A percentile compares a stretch with the other conserved stretches of the same genome.
These are phyloP conservation scores for Pseudofabraea citricarpa DNA, from an alignment of 2,329 filamentous ascomycete species.

Conservation along the genomic window DNA sequence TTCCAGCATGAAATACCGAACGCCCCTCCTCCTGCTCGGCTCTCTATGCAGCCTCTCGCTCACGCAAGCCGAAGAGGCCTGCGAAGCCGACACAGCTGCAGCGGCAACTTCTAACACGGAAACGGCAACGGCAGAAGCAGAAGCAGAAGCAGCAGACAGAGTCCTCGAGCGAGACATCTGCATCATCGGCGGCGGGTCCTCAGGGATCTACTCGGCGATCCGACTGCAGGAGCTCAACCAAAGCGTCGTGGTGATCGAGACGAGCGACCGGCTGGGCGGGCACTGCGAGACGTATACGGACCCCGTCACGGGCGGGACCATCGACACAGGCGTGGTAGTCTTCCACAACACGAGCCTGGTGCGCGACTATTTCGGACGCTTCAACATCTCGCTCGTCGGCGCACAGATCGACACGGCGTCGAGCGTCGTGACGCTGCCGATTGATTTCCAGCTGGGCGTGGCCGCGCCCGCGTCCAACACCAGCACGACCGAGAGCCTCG, in stretches of 20 bases:
- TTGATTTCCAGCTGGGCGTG: conserved; percentile 5
- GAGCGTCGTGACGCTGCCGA: not conserved
- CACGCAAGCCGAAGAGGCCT: too few species aligned
- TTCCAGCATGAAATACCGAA: too few species aligned
- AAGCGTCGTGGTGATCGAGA: conserved; percentile 35
- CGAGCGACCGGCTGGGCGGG: conserved; percentile 36
- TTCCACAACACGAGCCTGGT: conserved; percentile 7
- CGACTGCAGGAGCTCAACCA: conserved; percentile 31
- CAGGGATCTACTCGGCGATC: conserved; percentile 36
- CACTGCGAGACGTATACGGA: conserved; percentile 43
- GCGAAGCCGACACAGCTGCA: too few species aligned
- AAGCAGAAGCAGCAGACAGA: too few species aligned
- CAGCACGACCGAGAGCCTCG: not conserved
- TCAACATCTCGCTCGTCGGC: not conserved
- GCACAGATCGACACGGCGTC: too few species aligned
- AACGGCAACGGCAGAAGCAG: too few species aligned
- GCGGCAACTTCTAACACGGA: too few species aligned
- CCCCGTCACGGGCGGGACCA: conserved; percentile 24
- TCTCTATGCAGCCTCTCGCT: too few species aligned
- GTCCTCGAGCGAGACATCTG: conserved; percentile 11
- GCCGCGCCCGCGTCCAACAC: not conserved
- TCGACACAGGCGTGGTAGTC: conserved; percentile 33
- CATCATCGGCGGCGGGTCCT: conserved; percentile 37
- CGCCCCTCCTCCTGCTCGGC: too few species aligned
- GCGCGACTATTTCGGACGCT: conserved; percentile 8